These are phyloP conservation scores for Crithidia brevicula DNA, from an alignment of 208 protist genomes.

Conservation along the genomic window DNA sequence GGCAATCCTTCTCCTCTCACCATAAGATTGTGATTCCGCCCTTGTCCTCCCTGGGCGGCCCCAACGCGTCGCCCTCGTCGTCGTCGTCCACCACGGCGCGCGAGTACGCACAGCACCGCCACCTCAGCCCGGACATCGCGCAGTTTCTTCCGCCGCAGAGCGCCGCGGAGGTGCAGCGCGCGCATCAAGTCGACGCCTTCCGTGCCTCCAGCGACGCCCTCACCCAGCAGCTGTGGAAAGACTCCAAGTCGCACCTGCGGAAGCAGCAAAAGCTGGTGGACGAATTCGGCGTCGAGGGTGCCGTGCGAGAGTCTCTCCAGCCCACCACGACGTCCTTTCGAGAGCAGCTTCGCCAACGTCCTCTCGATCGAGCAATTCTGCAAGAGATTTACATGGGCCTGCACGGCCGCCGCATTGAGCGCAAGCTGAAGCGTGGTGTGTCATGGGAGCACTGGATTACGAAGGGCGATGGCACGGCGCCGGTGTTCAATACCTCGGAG, in stretches of 20 bases:
- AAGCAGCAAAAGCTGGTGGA: constrained; percentile 71
- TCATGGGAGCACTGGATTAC: constrained; percentile 93
- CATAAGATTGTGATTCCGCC: constrained; percentile 65
- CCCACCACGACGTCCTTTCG: constrained; percentile 68
- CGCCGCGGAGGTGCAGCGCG: constrained; percentile 54
- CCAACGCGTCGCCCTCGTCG: not conserved
- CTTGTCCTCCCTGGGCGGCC: constrained; percentile 11
- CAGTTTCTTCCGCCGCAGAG: constrained; percentile 50
- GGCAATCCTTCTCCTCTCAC: constrained; percentile 25
- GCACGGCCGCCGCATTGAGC: constrained; percentile 84
- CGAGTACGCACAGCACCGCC: constrained; percentile 40
- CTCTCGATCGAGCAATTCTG: constrained; percentile 85
- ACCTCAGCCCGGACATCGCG: constrained; percentile 30
- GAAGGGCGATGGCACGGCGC: constrained; percentile 89
- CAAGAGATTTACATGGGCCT: constrained; percentile 90
- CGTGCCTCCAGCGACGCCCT: constrained; percentile 32
- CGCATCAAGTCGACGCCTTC: constrained; percentile 61
- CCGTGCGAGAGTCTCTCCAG: constrained; percentile 70
- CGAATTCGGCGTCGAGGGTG: constrained; percentile 80
- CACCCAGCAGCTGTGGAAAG: constrained; percentile 59
- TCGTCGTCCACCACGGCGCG: not conserved
- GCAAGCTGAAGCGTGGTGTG: constrained; percentile 81
- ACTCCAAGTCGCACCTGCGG: constrained; percentile 79
- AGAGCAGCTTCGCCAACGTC: constrained; percentile 71
- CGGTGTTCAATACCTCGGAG: constrained; percentile 75